Evolutionary conservation across 1,284 basidiomycete genomes (phyloP).

Genomic region (Microbotryomycetes sp.): DNA sequence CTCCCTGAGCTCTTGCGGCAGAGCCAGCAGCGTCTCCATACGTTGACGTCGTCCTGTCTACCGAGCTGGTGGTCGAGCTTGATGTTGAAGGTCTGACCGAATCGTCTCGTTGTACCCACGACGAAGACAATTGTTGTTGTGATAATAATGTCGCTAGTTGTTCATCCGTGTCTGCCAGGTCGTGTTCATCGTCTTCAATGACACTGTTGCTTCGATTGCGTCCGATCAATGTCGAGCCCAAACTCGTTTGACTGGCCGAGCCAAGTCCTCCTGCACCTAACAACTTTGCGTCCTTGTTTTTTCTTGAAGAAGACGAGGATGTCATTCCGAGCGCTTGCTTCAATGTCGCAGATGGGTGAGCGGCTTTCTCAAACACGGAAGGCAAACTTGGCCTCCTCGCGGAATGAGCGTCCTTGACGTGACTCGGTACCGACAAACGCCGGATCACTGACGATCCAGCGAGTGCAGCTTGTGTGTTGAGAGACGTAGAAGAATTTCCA

Average conservation of each 20-base stretch:
- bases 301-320: no score
- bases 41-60: constrained; percentile 14
- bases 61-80: no score
- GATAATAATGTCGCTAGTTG: neutral
- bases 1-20: constrained; percentile 12
- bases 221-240: neutral
- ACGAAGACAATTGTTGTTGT: no score
- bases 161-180: neutral
- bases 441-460: neutral
- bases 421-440: neutral
- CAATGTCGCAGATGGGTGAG: constrained; percentile 29
- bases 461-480: neutral
- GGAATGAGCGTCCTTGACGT: neutral
- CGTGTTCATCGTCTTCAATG: neutral
- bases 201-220: neutral
- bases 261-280: no score
- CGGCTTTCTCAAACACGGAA: constrained; percentile 36
- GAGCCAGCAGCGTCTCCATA: constrained; percentile 15
- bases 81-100: constrained; percentile 11
- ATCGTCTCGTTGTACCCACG: constrained; percentile 11
- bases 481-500: constrained; percentile 2
- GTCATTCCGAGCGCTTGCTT: constrained; percentile 26
- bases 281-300: no score
- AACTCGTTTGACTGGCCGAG: neutral
- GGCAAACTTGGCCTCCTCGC: constrained; percentile 31